Evolutionary conservation across 2,329 filamentous ascomycete genomes (phyloP), one percentile per base, ranked within the genome.

Genomic region (Epichloe elymi): DNA sequence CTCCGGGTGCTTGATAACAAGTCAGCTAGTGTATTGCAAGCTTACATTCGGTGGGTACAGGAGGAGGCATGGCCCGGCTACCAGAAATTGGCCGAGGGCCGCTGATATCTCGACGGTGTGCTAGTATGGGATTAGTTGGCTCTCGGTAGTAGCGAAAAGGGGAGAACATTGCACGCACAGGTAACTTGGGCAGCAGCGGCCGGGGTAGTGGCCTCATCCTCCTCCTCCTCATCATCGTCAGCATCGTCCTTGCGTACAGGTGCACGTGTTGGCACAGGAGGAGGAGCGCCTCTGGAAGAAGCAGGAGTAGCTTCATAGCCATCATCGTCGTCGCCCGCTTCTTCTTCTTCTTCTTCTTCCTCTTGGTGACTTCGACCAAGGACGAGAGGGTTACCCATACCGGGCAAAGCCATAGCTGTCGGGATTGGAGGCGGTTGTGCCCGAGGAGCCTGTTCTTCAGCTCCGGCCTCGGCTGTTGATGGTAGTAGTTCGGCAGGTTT

Each of bases 351-450:
- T 40, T 64, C 62, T 23, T 70, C 66, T 35, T 65, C 64, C 12
- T 66, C 63, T 11, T 59, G 44, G 30, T 74, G 46, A 54, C 73
- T 71, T 30, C 11, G 58, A 55, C 51, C 70, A n/a, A 67, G 61
- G 47, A 70, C 77, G 58, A 64, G 74, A 56, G 74, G 75, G 52
- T 74, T 75, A 55, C 79, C 76, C 78, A 95, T 80, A 10, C 87
- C 87, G 14, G 87, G 86, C 53, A 95, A 67, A 64, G 76, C 71
- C 72, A 83, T 81, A 68, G 80, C 74, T 11, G 69, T 72, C 4
- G 80, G 78, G 19, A 84, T 68, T 6, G 79, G 76, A 37, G 78
- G 74, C 23, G 75, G 73, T n/a, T 10, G 39, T 46, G 64, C 62
- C 38, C 68, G 67, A 51, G 66, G 58, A 47, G 64, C 64, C 23